Base-by-base conservation (phyloP, 306 rosid species). In the Medicago truncatula region DNA sequence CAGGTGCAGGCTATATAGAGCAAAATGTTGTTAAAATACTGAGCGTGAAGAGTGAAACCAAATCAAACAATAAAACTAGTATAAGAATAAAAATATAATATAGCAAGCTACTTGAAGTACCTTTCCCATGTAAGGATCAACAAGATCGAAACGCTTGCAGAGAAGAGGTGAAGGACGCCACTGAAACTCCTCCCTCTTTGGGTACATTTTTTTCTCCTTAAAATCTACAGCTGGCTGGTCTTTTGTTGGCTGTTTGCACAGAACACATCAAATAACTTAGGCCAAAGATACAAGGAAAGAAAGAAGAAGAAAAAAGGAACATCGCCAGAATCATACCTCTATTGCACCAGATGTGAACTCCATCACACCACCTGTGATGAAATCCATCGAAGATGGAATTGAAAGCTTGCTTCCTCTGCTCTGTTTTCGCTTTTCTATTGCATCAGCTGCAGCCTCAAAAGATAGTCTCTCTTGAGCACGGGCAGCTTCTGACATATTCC, bases 81-180 rank as follows among this genome's bases (percentile, higher is more conserved):
- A 9, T 9, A 65, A 23, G 56, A 59, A 77, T 15, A 40, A 75
- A 15, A 23, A 28, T 7, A 71, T 69, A 83, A 71, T 10, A 8
- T 52, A 75, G 69, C 72, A 8, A 47, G 71, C 61, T 57, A 63
- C 70, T 66, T 71, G 41, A 44, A 57, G 60, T 78, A 95, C 99
- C 99, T 95, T 95, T 76, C 99, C 99, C 90, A 92, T 86, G 80
- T 84, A 92, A 76, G 99, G 99, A 90, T 95, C 99, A 69, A 84
- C 83, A 80, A 95, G 93, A 90, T 95, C 99, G 85, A 86, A 92
- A 52, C 99, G 99, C 78, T 95, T 95, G 98, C 99, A 95, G 74
- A 95, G 83, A 74, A 95, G 81, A 72, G 98, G 86, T 52, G 93
- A 82, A 78, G 99, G 99, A 20, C 90, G 98, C 99, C 99, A 95